Evolutionary conservation across 495 filamentous ascomycete species (phyloP).

Genomic region (Aspergillus nidulans): DNA sequence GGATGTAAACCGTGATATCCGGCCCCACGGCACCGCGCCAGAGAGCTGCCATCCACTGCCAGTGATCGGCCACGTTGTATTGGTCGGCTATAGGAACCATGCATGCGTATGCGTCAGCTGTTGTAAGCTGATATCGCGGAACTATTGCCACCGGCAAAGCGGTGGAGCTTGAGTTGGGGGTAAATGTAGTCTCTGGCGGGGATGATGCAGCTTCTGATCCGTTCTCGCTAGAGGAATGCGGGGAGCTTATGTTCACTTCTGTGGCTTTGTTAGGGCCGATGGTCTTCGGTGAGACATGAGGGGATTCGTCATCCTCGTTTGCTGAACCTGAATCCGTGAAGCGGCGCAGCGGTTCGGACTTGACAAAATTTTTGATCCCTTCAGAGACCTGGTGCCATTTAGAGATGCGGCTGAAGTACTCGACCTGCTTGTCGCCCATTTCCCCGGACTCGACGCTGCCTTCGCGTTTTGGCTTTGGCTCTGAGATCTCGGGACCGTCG

Average conservation of each 20-base stretch:
- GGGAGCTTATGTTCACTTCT: constrained; percentile 27
- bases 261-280: constrained; percentile 29
- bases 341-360: constrained; percentile 16
- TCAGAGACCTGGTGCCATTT: constrained; percentile 67
- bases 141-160: constrained; percentile 65
- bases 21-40: constrained; percentile 86
- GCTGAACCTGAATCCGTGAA: constrained; percentile 13
- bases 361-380: constrained; percentile 63
- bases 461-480: constrained; percentile 14
- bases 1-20: constrained; percentile 73
- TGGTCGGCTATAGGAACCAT: constrained; percentile 69
- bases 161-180: constrained; percentile 1
- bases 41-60: constrained; percentile 96
- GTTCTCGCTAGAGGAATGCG: constrained; percentile 24
- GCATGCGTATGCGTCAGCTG: constrained; percentile 68
- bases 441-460: constrained; percentile 28
- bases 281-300: constrained; percentile 31
- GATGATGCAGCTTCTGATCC: constrained; percentile 24
- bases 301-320: constrained; percentile 17
- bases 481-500: constrained; percentile 43
- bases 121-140: constrained; percentile 70
- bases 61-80: constrained; percentile 83
- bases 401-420: constrained; percentile 65
- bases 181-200: constrained; percentile 15
- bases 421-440: constrained; percentile 47